Evolutionary conservation across 2,329 filamentous ascomycete species (phyloP), one percentile per base, ranked within the genome.

Genomic region (Trichoderma sp.): DNA sequence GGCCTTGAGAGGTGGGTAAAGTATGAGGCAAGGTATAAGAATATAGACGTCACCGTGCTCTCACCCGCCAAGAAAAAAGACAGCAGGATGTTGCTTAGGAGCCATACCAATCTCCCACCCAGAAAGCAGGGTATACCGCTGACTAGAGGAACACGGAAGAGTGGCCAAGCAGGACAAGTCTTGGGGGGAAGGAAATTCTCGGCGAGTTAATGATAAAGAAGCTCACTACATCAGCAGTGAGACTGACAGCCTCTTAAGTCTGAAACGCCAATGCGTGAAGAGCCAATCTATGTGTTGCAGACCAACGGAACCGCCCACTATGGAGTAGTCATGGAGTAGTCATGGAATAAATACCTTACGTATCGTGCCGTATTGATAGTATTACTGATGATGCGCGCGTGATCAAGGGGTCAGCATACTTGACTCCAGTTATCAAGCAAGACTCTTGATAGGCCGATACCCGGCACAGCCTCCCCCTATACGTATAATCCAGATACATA

Each of bases 11-110:
- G 82, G 32, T 85, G 83, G 83, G 72, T 87, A 8, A 73, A 78
- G 59, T 87, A 81, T 65, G 81, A 86, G 69, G 76, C 83, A 3
- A 76, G 84, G 61, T 88, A 86, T 70, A 82, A 81, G 68, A 82
- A 82, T 69, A 79, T 85, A 1, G 85, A 87, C 68, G 72, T 74
- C 8, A 73, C 73, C 0, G 72, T 84, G 17, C 71, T 85, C 19
- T 74, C 75, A 29, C 64, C 65, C 17, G 12, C 19, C 9, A 63
- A 57, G 57, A 71, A 58, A 67, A 70, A 64, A 27, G 54, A 54
- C 65, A 64, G 27, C n/a, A 57, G 27, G 15, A 32, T 29, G 42
- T 54, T 48, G 17, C n/a, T 37, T 4, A 22, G 35, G 27, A 39
- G 37, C 5, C 27, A 13, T 12, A 19, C 25, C 37, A 22, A 15